A percentile compares a stretch with the other conserved stretches of the same genome.
Evolutionary conservation across 768 basidiomycete species (phyloP).

Genomic region (Russula earlei): DNA sequence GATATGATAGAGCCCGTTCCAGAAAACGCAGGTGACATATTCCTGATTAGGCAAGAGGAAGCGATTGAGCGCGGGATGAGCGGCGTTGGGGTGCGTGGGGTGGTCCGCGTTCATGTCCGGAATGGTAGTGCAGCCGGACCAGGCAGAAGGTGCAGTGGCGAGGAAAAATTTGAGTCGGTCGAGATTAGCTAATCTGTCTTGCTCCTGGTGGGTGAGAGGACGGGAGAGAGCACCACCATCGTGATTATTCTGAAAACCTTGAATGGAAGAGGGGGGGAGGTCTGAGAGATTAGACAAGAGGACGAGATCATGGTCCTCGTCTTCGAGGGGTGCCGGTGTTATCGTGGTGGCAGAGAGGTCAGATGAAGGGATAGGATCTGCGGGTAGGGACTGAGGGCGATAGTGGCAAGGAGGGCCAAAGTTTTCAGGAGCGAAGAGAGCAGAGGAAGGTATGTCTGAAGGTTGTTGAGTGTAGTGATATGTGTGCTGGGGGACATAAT

Average conservation of each 20-base stretch:
- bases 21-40: conserved; percentile 84
- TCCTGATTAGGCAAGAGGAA: conserved; percentile 84
- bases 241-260: conserved; percentile 13
- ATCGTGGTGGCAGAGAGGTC: conserved; percentile 10
- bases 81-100: conserved; percentile 35
- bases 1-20: conserved; percentile 88
- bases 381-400: conserved; percentile 1
- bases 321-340: conserved; percentile 16
- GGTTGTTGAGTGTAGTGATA: conserved; percentile 14
- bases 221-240: conserved; percentile 33
- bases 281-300: conserved; percentile 14
- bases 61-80: conserved; percentile 73
- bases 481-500: conserved; percentile 13
- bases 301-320: conserved; percentile 18
- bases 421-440: conserved; percentile 6
- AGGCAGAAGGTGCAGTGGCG: conserved; percentile 71
- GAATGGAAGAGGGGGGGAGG: conserved; percentile 11
- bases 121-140: conserved; percentile 37
- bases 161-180: conserved; percentile 85
- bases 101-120: conserved; percentile 19
- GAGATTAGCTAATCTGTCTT: conserved; percentile 62
- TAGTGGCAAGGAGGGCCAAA: conserved; percentile 3
- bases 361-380: conserved; percentile 6
- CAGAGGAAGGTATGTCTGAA: conserved; percentile 6
- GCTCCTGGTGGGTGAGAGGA: conserved; percentile 54